Evolutionary conservation across 2,329 filamentous ascomycete species (phyloP).

Genomic region (Colletotrichum eremochloae): DNA sequence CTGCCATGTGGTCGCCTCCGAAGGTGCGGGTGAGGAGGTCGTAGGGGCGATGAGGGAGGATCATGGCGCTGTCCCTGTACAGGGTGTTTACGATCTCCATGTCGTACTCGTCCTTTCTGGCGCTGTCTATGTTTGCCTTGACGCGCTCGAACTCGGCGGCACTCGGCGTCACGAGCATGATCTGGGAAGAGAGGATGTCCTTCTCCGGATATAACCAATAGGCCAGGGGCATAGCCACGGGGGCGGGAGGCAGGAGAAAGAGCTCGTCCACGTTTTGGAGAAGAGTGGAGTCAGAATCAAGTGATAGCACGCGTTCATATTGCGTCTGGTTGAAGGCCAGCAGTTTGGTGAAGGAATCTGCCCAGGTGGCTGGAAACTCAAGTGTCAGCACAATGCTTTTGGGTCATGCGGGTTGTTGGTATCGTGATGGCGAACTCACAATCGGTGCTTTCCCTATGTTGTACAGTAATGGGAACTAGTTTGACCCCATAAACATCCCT

Average conservation of each 20-base stretch:
- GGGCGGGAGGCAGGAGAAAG: slow-evolving; percentile 72
- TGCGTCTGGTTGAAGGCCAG: slow-evolving; percentile 74
- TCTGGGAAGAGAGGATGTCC: slow-evolving; percentile 68
- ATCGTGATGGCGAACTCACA: slow-evolving; percentile 47
- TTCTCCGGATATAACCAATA: slow-evolving; percentile 73
- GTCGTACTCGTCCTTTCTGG: slow-evolving; percentile 63
- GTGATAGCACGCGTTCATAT: slow-evolving; percentile 64
- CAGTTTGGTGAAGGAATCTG: slow-evolving; percentile 75
- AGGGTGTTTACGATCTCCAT: slow-evolving; percentile 77
- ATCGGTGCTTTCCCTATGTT: slow-evolving; percentile 53
- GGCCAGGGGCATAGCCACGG: slow-evolving; percentile 76
- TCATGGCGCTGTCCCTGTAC: slow-evolving; percentile 69
- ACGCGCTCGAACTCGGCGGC: slow-evolving; percentile 60
- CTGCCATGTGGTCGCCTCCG: slow-evolving; percentile 60
- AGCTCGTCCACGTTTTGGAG: slow-evolving; percentile 75
- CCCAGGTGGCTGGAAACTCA: slow-evolving; percentile 63
- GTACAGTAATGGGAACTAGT: slow-evolving; percentile 57
- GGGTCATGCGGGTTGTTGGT: too few relatives aligned
- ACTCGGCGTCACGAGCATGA: slow-evolving; percentile 74
- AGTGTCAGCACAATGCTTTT: not conserved
- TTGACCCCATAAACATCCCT: slow-evolving; percentile 60
- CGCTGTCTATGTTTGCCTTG: slow-evolving; percentile 44
- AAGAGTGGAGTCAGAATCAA: slow-evolving; percentile 72
- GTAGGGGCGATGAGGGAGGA: slow-evolving; percentile 74
- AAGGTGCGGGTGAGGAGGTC: slow-evolving; percentile 74